Evolutionary conservation across 202 grass and related monocot species (phyloP).

Genomic region (Panicum hallii): DNA sequence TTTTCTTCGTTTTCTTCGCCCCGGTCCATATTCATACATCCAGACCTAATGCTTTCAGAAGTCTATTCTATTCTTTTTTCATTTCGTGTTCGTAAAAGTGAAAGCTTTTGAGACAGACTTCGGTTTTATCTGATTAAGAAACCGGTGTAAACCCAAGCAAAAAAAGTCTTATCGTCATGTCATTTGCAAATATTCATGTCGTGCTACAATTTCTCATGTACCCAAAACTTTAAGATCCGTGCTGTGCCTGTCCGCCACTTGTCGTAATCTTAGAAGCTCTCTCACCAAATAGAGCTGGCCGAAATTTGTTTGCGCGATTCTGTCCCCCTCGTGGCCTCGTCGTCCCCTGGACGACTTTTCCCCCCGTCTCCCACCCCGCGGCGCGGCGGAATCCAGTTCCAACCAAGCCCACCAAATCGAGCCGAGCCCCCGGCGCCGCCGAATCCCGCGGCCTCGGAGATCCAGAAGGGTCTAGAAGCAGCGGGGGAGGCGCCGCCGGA

Average conservation of each 20-base stretch:
- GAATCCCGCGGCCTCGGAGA: conserved; percentile 31
- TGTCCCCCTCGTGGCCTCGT: conserved; percentile 24
- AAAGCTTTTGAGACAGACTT: no score
- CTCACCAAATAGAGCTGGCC: neutral
- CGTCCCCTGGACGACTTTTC: conserved; percentile 49
- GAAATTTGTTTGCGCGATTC: neutral
- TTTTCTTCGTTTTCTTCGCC: no score
- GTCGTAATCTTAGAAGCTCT: neutral
- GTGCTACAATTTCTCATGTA: neutral
- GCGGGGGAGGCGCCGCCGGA: neutral
- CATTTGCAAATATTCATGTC: no score
- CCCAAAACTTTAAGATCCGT: neutral
- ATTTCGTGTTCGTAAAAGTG: no score
- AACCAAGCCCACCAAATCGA: conserved; percentile 15
- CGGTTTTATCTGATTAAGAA: no score
- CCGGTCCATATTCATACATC: no score
- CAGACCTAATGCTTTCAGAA: no score
- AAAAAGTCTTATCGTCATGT: no score
- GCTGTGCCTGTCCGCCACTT: neutral
- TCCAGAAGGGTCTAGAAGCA: conserved; percentile 29
- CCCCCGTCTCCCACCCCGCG: conserved; percentile 22
- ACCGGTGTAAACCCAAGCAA: no score
- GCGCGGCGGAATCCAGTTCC: conserved; percentile 15
- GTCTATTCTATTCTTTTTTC: no score
- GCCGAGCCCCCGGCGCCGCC: conserved; percentile 6